Percentiles rank a stretch among this genome's conserved stretches.
phyloP scores from a whole-genome alignment of 192 early-diverging fungal genomes.

The Paraglomus brasilianum region DNA sequence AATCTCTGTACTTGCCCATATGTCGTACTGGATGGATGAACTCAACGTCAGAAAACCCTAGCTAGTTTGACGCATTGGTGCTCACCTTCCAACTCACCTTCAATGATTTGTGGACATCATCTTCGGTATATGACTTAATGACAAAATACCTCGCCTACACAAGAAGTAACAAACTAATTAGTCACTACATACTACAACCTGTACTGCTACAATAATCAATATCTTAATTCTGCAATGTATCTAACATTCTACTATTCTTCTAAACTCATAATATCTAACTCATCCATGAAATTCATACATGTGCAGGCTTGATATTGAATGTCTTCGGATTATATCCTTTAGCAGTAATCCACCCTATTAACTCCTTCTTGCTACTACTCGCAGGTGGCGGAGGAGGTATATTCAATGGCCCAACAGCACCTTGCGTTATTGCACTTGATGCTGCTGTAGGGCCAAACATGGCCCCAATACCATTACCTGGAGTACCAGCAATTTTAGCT shows the following conservation, averaged over 20 bases:
- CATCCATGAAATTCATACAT: constrained; percentile 15
- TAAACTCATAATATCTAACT: too few relatives aligned
- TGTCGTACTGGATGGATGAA: constrained; percentile 43
- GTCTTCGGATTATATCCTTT: constrained; percentile 28
- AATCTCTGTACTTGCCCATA: constrained; percentile 59
- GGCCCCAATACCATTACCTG: constrained; percentile 27
- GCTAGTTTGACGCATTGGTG: too few relatives aligned
- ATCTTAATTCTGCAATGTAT: too few relatives aligned
- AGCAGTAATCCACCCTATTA: constrained; percentile 9
- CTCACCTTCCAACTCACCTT: constrained; percentile 2
- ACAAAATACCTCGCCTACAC: constrained; percentile 52
- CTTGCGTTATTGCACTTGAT: neutral
- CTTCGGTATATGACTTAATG: constrained; percentile 56
- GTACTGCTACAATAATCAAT: neutral
- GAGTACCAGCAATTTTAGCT: constrained; percentile 18
- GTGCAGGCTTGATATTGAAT: constrained; percentile 26
- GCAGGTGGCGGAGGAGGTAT: neutral
- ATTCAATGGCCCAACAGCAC: neutral
- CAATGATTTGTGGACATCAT: constrained; percentile 45
- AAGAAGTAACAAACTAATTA: neutral
- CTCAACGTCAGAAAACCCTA: too few relatives aligned
- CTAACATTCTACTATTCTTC: too few relatives aligned
- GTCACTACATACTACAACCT: neutral
- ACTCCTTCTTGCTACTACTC: constrained; percentile 13
- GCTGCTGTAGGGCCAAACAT: constrained; percentile 7